These are phyloP conservation scores for Chiua sp. DNA, from an alignment of 1,284 basidiomycete genomes.

Conservation along the genomic window DNA sequence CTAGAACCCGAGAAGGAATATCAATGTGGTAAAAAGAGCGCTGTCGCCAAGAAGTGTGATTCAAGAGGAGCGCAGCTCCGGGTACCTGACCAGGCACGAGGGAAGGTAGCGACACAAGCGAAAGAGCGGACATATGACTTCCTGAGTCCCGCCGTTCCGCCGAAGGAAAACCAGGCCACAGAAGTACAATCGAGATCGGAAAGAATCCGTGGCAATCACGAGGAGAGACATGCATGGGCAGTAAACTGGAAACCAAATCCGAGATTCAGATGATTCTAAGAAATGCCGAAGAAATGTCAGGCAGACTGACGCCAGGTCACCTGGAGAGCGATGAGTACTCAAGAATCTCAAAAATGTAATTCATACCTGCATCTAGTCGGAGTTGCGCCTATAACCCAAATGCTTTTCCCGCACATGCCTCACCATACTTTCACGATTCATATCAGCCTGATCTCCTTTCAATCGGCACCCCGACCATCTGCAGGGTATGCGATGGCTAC, in stretches of 20 bases:
- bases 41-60: too few relatives aligned
- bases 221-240: not conserved
- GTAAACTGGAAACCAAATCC: not conserved
- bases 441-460: not conserved
- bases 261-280: not conserved
- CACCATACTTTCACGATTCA: conserved; percentile 30
- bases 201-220: not conserved
- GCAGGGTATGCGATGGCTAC: not conserved
- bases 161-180: too few relatives aligned
- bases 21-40: too few relatives aligned
- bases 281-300: not conserved
- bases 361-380: conserved; percentile 4
- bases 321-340: not conserved
- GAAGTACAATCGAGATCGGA: too few relatives aligned
- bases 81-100: too few relatives aligned
- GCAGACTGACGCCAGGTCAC: not conserved
- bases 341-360: not conserved
- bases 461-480: not conserved
- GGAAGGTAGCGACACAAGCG: too few relatives aligned
- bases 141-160: too few relatives aligned
- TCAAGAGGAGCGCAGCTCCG: too few relatives aligned
- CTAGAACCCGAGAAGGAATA: too few relatives aligned
- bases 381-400: conserved; percentile 20
- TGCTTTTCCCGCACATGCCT: conserved; percentile 30
- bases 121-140: too few relatives aligned